These are phyloP conservation scores for Taxawa tesnikishii DNA, from an alignment of 2,329 filamentous ascomycete genomes.

Conservation along the genomic window DNA sequence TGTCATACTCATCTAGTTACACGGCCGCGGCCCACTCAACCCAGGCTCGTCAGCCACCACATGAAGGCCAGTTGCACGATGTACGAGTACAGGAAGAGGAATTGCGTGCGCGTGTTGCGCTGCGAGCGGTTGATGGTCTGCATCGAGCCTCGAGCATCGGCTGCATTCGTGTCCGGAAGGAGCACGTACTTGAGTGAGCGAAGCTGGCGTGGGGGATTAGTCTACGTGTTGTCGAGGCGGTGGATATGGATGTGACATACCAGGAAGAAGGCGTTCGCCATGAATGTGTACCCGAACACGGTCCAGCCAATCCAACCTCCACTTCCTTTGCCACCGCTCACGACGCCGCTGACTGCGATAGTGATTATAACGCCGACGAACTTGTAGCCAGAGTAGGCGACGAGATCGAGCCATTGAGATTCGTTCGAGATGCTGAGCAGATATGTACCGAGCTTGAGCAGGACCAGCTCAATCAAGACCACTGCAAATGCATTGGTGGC, in stretches of 20 bases:
- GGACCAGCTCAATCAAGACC: slow-evolving; percentile 77
- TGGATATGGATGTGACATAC: slow-evolving; percentile 40
- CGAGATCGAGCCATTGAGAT: slow-evolving; percentile 81
- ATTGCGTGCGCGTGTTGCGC: slow-evolving; percentile 78
- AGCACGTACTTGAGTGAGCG: slow-evolving; percentile 93
- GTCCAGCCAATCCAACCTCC: slow-evolving; percentile 82
- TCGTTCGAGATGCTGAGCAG: slow-evolving; percentile 88
- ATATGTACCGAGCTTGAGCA: slow-evolving; percentile 85
- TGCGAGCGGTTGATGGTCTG: slow-evolving; percentile 72
- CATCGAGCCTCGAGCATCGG: slow-evolving; percentile 43
- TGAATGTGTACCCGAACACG: slow-evolving; percentile 82
- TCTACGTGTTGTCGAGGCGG: no score
- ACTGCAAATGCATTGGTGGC: slow-evolving; percentile 74
- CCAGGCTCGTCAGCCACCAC: slow-evolving; percentile 57
- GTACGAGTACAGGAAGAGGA: slow-evolving; percentile 89
- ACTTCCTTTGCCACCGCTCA: slow-evolving; percentile 68
- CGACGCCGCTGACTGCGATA: slow-evolving; percentile 63
- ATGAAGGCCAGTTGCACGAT: slow-evolving; percentile 89
- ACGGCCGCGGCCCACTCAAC: no score
- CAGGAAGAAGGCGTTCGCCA: slow-evolving; percentile 90
- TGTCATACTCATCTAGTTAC: no score
- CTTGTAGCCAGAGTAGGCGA: slow-evolving; percentile 97
- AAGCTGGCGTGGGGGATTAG: no score
- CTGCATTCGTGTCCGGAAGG: slow-evolving; percentile 58
- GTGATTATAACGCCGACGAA: slow-evolving; percentile 95